Percentiles rank a stretch among this genome's conserved stretches.
Conservation (phyloP, 2,329 filamentous ascomycete genomes). For the Sclerotinia spermophila region DNA sequence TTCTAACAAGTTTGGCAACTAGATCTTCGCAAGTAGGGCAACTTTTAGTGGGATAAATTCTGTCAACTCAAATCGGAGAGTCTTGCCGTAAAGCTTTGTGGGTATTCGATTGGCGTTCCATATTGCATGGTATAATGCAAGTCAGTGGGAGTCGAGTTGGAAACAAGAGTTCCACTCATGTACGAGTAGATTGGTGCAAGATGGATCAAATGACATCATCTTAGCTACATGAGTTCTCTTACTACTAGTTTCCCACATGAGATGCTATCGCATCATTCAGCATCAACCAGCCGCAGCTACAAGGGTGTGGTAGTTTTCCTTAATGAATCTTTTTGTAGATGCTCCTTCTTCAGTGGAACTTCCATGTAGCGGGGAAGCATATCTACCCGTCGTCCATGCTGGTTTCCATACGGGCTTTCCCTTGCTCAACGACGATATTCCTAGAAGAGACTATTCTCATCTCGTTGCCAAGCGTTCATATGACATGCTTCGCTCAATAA, state of each 20-base stretch:
- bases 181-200: neutral
- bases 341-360: neutral
- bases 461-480: neutral
- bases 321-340: neutral
- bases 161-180: neutral
- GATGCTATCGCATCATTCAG: neutral
- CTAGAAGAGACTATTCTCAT: neutral
- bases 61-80: neutral
- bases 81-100: neutral
- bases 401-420: neutral
- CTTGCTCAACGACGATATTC: neutral
- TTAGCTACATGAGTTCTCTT: neutral
- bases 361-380: constrained; percentile 8
- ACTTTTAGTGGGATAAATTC: neutral
- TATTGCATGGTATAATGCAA: neutral
- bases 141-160: neutral
- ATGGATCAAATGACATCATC: neutral
- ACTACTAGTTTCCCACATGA: neutral
- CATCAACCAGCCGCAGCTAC: neutral
- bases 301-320: neutral
- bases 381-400: neutral
- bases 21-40: constrained; percentile 1
- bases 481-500: neutral
- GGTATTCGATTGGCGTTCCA: neutral
- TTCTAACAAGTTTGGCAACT: neutral